phyloP scores from a whole-genome alignment of 768 basidiomycete genomes.

The Boletellus ananiceps region DNA sequence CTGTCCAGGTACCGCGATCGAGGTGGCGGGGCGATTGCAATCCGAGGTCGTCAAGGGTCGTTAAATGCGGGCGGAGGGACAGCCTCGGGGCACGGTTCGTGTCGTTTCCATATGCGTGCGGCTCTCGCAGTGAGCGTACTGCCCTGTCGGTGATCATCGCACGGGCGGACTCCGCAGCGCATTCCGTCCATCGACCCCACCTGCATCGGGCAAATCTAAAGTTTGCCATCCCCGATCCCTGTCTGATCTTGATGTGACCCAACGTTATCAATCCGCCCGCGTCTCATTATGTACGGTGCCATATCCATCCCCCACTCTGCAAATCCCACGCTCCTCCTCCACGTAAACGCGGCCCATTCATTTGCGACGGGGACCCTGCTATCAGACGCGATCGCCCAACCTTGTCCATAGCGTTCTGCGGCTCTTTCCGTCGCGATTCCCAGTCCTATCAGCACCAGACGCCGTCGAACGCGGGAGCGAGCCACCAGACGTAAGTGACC shows the following conservation, averaged over 20 bases:
- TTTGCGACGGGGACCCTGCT: too few relatives aligned
- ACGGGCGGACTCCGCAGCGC: neutral
- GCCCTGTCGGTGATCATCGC: conserved; percentile 24
- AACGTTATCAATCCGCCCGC: conserved; percentile 29
- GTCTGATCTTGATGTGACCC: conserved; percentile 23
- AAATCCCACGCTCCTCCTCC: conserved; percentile 25
- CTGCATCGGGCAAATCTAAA: conserved; percentile 30
- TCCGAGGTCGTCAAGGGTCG: conserved; percentile 31
- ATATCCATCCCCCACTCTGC: conserved; percentile 18
- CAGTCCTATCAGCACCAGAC: conserved; percentile 6
- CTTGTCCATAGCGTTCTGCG: too few relatives aligned
- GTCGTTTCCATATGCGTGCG: conserved; percentile 26
- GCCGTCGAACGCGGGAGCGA: conserved; percentile 30
- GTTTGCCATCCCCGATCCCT: conserved; percentile 33
- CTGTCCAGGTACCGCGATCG: conserved; percentile 31
- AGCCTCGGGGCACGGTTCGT: conserved; percentile 17
- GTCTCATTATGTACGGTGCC: conserved; percentile 23
- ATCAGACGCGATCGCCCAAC: too few relatives aligned
- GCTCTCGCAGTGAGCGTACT: conserved; percentile 9
- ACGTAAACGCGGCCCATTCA: conserved; percentile 20
- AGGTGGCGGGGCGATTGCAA: conserved; percentile 18
- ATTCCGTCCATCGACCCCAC: neutral
- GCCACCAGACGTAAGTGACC: conserved; percentile 30
- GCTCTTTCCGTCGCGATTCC: neutral
- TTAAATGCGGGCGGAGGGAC: conserved; percentile 16